Evolutionary conservation across 441 rosid genomes (phyloP).

Genomic region (Erysimum cheiri): DNA sequence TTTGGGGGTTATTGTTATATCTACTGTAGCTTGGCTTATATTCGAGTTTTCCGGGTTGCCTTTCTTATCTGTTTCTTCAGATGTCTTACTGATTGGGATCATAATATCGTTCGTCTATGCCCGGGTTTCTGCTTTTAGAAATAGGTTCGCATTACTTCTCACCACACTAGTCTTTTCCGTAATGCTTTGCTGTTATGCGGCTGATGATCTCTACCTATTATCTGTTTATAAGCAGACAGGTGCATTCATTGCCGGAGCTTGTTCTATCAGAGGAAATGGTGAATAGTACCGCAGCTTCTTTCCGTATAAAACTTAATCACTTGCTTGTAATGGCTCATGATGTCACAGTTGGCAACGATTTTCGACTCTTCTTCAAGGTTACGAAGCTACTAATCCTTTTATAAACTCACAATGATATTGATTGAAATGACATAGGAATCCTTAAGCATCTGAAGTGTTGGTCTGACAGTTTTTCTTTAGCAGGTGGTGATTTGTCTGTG

Average conservation of each 20-base stretch:
- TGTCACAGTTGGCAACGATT: constrained; percentile 91
- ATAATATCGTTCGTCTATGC: constrained; percentile 62
- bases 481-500: constrained; percentile 92
- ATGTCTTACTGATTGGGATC: constrained; percentile 69
- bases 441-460: neutral
- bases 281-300: constrained; percentile 85
- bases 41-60: constrained; percentile 82
- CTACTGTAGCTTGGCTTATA: constrained; percentile 82
- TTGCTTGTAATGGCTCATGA: constrained; percentile 95
- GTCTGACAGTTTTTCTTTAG: constrained; percentile 27
- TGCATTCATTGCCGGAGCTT: constrained; percentile 75
- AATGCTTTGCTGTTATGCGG: neutral
- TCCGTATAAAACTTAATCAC: constrained; percentile 80
- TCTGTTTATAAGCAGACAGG: constrained; percentile 54
- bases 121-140: constrained; percentile 63
- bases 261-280: constrained; percentile 96
- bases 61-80: constrained; percentile 80
- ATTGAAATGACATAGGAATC: neutral
- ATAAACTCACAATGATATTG: neutral
- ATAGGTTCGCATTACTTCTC: constrained; percentile 53
- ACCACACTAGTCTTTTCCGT: neutral
- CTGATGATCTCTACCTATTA: constrained; percentile 6
- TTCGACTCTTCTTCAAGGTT: constrained; percentile 87
- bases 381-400: constrained; percentile 25
- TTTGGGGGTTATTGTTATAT: constrained; percentile 66